phyloP scores from a whole-genome alignment of 2,329 filamentous ascomycete species.

The Nemania diffusa region DNA sequence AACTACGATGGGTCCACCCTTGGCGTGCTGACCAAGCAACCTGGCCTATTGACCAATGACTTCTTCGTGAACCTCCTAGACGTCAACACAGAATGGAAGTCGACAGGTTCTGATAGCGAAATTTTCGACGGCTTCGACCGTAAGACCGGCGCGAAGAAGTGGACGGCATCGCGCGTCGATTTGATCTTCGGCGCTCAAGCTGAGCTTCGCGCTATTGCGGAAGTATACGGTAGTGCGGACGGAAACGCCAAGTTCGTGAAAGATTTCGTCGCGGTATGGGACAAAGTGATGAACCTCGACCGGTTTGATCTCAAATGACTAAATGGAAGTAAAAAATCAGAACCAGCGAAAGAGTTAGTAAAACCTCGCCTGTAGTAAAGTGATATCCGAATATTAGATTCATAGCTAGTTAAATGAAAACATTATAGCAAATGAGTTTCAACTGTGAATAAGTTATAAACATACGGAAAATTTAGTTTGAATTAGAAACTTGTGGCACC shows the following conservation, averaged over 20 bases:
- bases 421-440: too few species aligned
- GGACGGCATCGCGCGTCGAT: constrained; percentile 74
- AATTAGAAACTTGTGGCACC: too few species aligned
- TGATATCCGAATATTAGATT: constrained; percentile 3
- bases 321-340: not conserved
- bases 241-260: constrained; percentile 71
- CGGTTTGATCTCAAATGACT: constrained; percentile 65
- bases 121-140: constrained; percentile 72
- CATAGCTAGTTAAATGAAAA: not conserved
- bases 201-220: constrained; percentile 75
- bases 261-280: constrained; percentile 78
- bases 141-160: constrained; percentile 73
- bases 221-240: constrained; percentile 74
- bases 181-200: constrained; percentile 79
- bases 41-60: constrained; percentile 78
- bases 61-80: constrained; percentile 86
- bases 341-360: not conserved
- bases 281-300: constrained; percentile 79
- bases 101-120: constrained; percentile 61
- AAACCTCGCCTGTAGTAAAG: constrained; percentile 20
- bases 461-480: too few species aligned
- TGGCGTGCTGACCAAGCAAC: constrained; percentile 74
- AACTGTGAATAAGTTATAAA: too few species aligned
- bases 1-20: constrained; percentile 76
- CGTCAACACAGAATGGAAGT: constrained; percentile 72